Conservation (phyloP, 306 rosid genomes). For the Casuarina cunninghamiana region DNA sequence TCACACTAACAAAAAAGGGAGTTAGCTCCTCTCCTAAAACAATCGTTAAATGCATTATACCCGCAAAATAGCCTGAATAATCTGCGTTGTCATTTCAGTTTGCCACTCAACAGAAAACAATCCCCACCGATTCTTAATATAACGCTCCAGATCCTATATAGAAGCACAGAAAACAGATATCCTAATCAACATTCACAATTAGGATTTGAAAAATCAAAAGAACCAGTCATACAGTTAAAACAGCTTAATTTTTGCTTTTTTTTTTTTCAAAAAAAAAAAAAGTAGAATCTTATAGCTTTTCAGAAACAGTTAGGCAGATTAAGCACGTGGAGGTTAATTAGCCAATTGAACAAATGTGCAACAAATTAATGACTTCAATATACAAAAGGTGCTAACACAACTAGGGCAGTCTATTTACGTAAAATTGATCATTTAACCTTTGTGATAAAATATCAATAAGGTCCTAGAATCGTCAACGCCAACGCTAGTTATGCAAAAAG, state of each 20-base stretch:
- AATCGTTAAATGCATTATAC: constrained; percentile 29
- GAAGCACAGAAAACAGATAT: constrained; percentile 1
- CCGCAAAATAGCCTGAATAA: constrained; percentile 93
- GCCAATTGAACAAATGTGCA: neutral
- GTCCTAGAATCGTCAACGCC: neutral
- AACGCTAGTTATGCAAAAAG: neutral
- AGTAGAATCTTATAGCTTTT: too few relatives aligned
- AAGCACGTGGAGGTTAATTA: neutral
- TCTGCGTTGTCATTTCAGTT: constrained; percentile 96
- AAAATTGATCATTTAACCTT: neutral
- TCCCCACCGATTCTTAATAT: constrained; percentile 95
- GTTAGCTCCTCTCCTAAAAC: neutral
- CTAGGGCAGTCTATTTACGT: neutral
- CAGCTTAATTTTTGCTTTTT: neutral
- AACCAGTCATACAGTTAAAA: neutral
- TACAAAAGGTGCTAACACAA: neutral
- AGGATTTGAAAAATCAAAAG: neutral
- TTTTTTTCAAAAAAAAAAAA: too few relatives aligned
- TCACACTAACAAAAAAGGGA: neutral
- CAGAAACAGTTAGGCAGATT: too few relatives aligned
- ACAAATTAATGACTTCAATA: neutral
- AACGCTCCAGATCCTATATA: constrained; percentile 92
- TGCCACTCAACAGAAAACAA: constrained; percentile 93
- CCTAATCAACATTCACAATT: constrained; percentile 1
- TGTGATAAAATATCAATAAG: neutral